Conservation (phyloP, 768 basidiomycete species). For the Amanita polypyramis region DNA sequence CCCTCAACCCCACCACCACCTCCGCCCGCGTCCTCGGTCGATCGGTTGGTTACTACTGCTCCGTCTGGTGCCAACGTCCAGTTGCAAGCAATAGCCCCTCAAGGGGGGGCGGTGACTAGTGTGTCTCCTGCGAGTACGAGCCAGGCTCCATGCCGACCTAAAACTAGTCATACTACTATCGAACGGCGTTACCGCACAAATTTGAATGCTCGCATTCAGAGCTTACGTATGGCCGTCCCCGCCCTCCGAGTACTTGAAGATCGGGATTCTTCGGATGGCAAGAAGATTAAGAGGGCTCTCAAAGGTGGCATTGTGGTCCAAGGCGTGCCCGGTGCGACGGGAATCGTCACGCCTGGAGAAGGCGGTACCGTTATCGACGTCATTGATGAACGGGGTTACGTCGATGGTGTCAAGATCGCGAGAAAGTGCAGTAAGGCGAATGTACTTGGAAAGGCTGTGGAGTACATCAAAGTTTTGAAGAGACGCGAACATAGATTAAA, state of each 20-base stretch:
- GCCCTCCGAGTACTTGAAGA: slow-evolving; percentile 73
- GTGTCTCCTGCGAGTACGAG: neutral
- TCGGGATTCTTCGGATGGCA: slow-evolving; percentile 32
- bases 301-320: slow-evolving; percentile 29
- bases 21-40: neutral
- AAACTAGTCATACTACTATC: slow-evolving; percentile 85
- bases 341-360: slow-evolving; percentile 21
- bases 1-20: slow-evolving; percentile 11
- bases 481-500: slow-evolving; percentile 60
- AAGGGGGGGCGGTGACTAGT: neutral
- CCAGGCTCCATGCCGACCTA: slow-evolving; percentile 35
- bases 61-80: slow-evolving; percentile 4
- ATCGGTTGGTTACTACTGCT: slow-evolving; percentile 3
- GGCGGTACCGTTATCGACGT: slow-evolving; percentile 35
- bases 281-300: slow-evolving; percentile 38
- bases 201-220: slow-evolving; percentile 77
- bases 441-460: slow-evolving; percentile 81
- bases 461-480: slow-evolving; percentile 86
- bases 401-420: slow-evolving; percentile 89
- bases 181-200: slow-evolving; percentile 85
- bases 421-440: slow-evolving; percentile 88
- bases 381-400: slow-evolving; percentile 77
- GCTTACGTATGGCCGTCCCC: slow-evolving; percentile 71
- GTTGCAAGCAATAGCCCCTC: neutral
- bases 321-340: slow-evolving; percentile 17